Base-by-base conservation (phyloP, 2,329 filamentous ascomycete species). In the Hymenoscyphus occultus region DNA sequence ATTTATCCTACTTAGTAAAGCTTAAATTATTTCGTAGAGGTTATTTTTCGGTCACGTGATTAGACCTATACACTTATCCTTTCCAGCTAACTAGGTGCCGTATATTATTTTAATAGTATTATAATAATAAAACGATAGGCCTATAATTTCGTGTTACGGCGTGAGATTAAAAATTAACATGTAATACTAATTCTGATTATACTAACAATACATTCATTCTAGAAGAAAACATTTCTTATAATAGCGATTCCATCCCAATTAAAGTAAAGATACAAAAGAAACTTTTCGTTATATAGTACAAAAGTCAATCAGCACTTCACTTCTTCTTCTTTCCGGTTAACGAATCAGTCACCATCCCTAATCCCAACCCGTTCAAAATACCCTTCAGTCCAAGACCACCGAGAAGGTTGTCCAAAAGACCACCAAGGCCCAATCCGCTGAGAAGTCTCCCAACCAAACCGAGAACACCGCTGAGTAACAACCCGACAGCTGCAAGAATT, bases 401-500 rank as follows among this genome's bases (percentile, higher is more conserved):
- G 1, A 97, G 84, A 3, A 96, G 80, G 59, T 89, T 88, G 69
- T 94, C 91, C 71, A 97, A 85, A 0, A 97, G 77, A 16, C 90
- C 90, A 66, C 93, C 93, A 1, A 97, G 85, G 64, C 93, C 93
- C 35, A 97, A 86, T 5, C 90, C 91, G 71, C 90, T 77, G 73
- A 84, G 79, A 67, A 96, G 80, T 74, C 88, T 88, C 64, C 92
- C 93, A 22, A 97, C 92, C 0, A 97, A 84, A 56, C 90, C 90
- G 6, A 97, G 82, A 0, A 97, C 93, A 76, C 93, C 93, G 61
- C 83, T 88, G 67, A 97, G 82, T 68, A 97, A 78, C 65, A 97
- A 80, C 28, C 93, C 93, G 57, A 97, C 93, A 12, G 91, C 93
- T 9, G 93, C 92, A 59, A 97, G 84, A 75, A 97, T 97, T 83